A percentile compares a stretch with the other conserved stretches of the same genome.
Conservation (phyloP, 306 rosid genomes). For the Ceratonia siliqua region DNA sequence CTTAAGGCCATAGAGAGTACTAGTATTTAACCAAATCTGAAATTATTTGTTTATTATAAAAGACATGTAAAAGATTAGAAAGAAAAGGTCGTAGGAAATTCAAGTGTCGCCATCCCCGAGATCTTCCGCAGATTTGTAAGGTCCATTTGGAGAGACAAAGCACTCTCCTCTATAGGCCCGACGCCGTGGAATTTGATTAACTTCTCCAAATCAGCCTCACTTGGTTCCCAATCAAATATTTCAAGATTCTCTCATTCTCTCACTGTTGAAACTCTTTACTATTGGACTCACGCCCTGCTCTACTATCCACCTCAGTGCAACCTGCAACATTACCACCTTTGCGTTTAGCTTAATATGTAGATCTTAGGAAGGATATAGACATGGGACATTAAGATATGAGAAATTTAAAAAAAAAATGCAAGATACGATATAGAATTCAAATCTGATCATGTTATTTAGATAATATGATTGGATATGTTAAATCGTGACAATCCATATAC, state of each 20-base stretch:
- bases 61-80: too few species aligned
- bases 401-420: too few species aligned
- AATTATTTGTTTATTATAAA: too few species aligned
- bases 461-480: too few species aligned
- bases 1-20: too few species aligned
- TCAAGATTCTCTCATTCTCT: constrained; percentile 53
- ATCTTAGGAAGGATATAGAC: too few species aligned
- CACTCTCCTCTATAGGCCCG: constrained; percentile 27
- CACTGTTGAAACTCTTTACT: constrained; percentile 51
- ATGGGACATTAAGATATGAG: too few species aligned
- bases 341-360: too few species aligned
- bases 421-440: too few species aligned
- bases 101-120: constrained; percentile 40
- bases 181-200: constrained; percentile 41
- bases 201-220: constrained; percentile 40
- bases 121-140: constrained; percentile 47
- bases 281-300: constrained; percentile 44
- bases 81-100: neutral
- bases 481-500: too few species aligned
- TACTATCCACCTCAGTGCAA: constrained; percentile 52
- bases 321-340: constrained; percentile 34
- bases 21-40: too few species aligned
- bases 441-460: too few species aligned
- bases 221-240: constrained; percentile 52
- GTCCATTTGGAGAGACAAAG: constrained; percentile 44